Percentiles rank a stretch among this genome's conserved stretches.
Evolutionary conservation across 345 rosid genomes (phyloP).

Genomic region (Cardamine chenopodiifolia): DNA sequence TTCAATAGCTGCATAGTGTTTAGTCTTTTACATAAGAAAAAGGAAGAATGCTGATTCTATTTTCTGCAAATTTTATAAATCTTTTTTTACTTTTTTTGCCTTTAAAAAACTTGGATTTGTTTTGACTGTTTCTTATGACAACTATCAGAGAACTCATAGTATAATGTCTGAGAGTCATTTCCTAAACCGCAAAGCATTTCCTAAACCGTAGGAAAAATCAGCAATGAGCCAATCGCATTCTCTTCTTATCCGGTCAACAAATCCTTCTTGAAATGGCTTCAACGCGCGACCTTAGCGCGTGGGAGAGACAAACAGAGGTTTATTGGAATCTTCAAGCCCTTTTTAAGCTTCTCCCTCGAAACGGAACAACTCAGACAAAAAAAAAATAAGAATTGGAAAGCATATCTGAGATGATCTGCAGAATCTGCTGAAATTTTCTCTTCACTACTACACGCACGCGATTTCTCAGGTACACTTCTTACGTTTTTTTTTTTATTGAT

Average conservation of each 20-base stretch:
- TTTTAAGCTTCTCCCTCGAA: not conserved
- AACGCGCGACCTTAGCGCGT: conserved; percentile 27
- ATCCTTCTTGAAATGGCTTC: conserved; percentile 47
- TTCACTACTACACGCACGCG: conserved; percentile 1
- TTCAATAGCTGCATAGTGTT: not conserved
- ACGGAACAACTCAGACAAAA: not conserved
- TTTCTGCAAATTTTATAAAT: not conserved
- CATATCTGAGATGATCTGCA: not conserved
- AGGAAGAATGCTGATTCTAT: not conserved
- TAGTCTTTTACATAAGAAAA: no score
- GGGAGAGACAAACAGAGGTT: conserved; percentile 2
- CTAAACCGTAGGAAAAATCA: conserved; percentile 60
- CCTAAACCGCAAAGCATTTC: conserved; percentile 47
- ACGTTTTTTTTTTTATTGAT: not conserved
- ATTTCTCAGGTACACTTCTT: conserved; percentile 15
- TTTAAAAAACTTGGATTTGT: not conserved
- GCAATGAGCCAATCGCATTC: conserved; percentile 55
- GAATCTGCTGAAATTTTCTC: not conserved
- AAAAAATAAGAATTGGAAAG: not conserved
- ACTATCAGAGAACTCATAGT: not conserved
- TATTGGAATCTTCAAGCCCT: conserved; percentile 3
- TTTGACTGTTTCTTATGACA: not conserved
- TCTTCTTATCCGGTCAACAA: conserved; percentile 58
- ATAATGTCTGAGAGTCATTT: not conserved
- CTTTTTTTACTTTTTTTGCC: not conserved